A percentile compares a stretch with the other conserved stretches of the same genome.
Evolutionary conservation across 352 stramenopile species (phyloP).

Genomic region (Globisporangium cystogenes): DNA sequence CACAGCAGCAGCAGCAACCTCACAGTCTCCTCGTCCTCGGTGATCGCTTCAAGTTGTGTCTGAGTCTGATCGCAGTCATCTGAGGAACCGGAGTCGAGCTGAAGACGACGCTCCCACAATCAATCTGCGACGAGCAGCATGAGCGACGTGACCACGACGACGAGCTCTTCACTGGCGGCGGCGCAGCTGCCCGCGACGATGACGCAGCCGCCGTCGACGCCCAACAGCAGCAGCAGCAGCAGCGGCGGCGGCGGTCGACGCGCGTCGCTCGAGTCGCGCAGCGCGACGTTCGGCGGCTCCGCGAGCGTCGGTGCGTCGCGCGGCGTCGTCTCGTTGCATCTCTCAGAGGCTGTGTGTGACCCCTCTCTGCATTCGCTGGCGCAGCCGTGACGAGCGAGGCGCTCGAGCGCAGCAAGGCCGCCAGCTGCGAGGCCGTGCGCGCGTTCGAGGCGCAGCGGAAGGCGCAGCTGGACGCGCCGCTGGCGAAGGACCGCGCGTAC

Average conservation of each 20-base stretch:
- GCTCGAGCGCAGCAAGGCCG: constrained; percentile 53
- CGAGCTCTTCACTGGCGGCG: too few relatives aligned
- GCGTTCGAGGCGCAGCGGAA: constrained; percentile 61
- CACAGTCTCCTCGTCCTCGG: too few relatives aligned
- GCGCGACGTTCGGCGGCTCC: constrained; percentile 8
- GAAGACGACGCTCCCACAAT: too few relatives aligned
- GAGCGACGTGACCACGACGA: too few relatives aligned
- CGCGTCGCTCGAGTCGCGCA: constrained; percentile 6
- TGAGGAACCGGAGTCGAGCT: too few relatives aligned
- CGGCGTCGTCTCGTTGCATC: background rate
- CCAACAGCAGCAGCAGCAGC: background rate
- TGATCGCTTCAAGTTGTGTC: too few relatives aligned
- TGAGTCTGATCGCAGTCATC: too few relatives aligned
- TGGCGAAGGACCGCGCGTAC: constrained; percentile 60
- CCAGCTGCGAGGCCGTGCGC: constrained; percentile 54
- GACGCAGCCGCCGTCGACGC: too few relatives aligned
- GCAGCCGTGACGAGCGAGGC: constrained; percentile 24
- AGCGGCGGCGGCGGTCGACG: background rate
- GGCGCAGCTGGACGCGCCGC: constrained; percentile 65
- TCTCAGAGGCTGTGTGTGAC: background rate
- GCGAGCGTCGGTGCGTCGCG: constrained; percentile 3
- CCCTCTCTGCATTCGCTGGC: background rate
- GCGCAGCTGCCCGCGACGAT: too few relatives aligned
- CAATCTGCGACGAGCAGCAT: too few relatives aligned
- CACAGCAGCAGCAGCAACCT: too few relatives aligned